A percentile compares a stretch with the other conserved stretches of the same genome.
Evolutionary conservation across 768 basidiomycete species (phyloP).

Genomic region (Russula griseocarnosa): DNA sequence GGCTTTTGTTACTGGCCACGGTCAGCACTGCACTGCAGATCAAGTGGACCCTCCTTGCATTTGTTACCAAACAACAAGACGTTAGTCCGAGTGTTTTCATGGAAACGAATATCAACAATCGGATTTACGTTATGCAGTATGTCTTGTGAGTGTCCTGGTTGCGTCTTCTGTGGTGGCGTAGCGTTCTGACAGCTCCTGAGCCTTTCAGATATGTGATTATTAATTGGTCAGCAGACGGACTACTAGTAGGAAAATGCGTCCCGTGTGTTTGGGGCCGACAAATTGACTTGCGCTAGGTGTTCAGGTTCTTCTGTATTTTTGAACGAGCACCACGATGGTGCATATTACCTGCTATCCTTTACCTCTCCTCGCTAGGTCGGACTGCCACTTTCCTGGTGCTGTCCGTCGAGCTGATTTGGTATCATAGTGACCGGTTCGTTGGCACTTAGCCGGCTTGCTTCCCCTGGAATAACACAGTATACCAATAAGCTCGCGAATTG

Average conservation of each 20-base stretch:
- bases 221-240: constrained; percentile 34
- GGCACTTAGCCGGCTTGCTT: constrained; percentile 25
- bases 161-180: background rate
- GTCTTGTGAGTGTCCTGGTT: constrained; percentile 29
- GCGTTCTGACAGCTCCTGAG: constrained; percentile 12
- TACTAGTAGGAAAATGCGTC: constrained; percentile 28
- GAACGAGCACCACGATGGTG: background rate
- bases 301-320: constrained; percentile 18
- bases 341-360: constrained; percentile 16
- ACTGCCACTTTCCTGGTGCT: background rate
- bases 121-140: constrained; percentile 29
- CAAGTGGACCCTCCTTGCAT: constrained; percentile 28
- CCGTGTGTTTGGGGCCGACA: background rate
- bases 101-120: constrained; percentile 22
- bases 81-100: constrained; percentile 32
- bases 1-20: constrained; percentile 25
- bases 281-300: constrained; percentile 2
- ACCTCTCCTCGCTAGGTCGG: constrained; percentile 5
- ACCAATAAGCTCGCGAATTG: constrained; percentile 18
- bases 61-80: constrained; percentile 29
- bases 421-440: constrained; percentile 26
- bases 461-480: constrained; percentile 17
- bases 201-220: constrained; percentile 32
- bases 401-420: background rate
- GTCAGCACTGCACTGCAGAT: constrained; percentile 20